Percentiles rank a stretch among this genome's conserved stretches.
Conservation (phyloP, 306 rosid genomes). For the Corylus avellana region DNA sequence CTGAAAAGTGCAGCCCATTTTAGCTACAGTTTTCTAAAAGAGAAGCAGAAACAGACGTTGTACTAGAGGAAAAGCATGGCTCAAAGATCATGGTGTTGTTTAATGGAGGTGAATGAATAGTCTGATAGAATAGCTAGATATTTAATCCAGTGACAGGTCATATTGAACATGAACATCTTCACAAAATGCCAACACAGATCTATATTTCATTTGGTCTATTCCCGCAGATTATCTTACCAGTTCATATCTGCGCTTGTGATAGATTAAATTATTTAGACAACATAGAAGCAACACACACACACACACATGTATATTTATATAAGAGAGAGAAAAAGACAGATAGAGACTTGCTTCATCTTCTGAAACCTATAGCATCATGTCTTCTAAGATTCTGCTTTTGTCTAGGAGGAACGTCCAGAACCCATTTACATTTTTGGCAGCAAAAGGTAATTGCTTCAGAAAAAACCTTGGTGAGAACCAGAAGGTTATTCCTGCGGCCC, state of each 20-base stretch:
- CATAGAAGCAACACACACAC: not conserved
- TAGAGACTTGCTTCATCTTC: not conserved
- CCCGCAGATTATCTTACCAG: too few species aligned
- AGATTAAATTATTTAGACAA: not conserved
- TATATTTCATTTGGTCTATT: too few species aligned
- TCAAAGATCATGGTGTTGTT: too few species aligned
- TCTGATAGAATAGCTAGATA: too few species aligned
- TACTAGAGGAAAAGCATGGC: too few species aligned
- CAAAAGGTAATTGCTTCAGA: not conserved
- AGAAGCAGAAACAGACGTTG: too few species aligned
- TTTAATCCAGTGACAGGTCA: too few species aligned
- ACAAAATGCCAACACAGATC: too few species aligned
- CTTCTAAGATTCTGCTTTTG: not conserved
- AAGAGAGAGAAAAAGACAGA: not conserved
- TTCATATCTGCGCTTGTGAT: not conserved
- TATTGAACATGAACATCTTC: too few species aligned
- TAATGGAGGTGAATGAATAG: too few species aligned
- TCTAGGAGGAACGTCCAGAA: not conserved
- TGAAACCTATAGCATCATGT: not conserved
- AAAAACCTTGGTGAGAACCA: not conserved
- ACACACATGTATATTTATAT: not conserved
- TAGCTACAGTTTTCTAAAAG: too few species aligned
- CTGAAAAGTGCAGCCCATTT: too few species aligned
- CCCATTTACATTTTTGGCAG: not conserved
- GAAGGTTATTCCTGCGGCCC: not conserved